A percentile compares a stretch with the other conserved stretches of the same genome.
Evolutionary conservation across 305 asterid species (phyloP).

Genomic region (Fraxinus xanthoxyloides): DNA sequence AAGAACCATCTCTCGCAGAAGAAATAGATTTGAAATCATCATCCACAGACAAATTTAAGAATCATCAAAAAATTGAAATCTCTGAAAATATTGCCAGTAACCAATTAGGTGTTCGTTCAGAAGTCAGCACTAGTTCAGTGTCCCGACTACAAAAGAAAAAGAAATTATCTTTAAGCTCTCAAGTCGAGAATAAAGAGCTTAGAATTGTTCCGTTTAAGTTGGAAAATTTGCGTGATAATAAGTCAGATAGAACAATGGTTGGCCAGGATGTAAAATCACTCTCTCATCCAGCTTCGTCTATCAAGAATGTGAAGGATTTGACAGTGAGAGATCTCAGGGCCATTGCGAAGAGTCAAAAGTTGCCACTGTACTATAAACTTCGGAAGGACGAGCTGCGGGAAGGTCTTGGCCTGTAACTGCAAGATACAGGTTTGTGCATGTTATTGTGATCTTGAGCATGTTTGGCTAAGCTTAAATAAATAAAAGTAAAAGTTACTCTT

Average conservation of each 20-base stretch:
- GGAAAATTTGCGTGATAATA: slow-evolving; percentile 13
- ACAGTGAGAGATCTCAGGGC: slow-evolving; percentile 29
- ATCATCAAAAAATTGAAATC: slow-evolving; percentile 13
- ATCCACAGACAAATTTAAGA: slow-evolving; percentile 18
- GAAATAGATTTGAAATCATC: slow-evolving; percentile 23
- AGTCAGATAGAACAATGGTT: not conserved
- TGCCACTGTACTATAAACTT: slow-evolving; percentile 28
- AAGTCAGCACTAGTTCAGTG: slow-evolving; percentile 14
- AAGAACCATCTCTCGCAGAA: slow-evolving; percentile 23
- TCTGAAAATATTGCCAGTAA: slow-evolving; percentile 11
- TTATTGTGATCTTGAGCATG: not conserved
- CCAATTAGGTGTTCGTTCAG: slow-evolving; percentile 10
- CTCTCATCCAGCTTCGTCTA: not conserved
- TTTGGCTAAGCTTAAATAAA: not conserved
- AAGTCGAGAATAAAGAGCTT: slow-evolving; percentile 16
- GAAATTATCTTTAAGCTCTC: slow-evolving; percentile 6
- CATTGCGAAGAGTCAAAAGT: slow-evolving; percentile 36
- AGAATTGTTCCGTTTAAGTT: slow-evolving; percentile 12
- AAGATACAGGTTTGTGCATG: not conserved
- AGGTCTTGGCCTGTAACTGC: slow-evolving; percentile 26
- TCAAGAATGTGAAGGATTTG: slow-evolving; percentile 12
- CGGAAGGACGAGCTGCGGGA: slow-evolving; percentile 32
- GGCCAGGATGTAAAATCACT: slow-evolving; percentile 10
- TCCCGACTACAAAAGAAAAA: slow-evolving; percentile 17
- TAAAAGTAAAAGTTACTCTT: not conserved